Evolutionary conservation across 805 yeast genomes (phyloP).

Genomic region (Hanseniaspora singularis): DNA sequence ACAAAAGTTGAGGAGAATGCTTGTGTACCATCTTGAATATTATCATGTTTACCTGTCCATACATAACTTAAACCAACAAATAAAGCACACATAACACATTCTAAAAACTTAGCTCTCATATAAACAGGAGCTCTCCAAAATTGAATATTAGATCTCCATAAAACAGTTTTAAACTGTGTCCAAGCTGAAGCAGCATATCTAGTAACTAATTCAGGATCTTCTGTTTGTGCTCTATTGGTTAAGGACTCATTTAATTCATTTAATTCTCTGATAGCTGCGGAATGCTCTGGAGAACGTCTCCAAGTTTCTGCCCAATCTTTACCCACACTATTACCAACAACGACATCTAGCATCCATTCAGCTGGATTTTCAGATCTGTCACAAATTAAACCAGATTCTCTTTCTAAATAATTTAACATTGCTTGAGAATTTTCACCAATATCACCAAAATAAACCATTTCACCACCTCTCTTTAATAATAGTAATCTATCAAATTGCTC

Average conservation of each 20-base stretch:
- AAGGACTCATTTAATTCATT: slow-evolving; percentile 41
- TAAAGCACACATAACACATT: slow-evolving; percentile 42
- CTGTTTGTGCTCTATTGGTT: slow-evolving; percentile 26
- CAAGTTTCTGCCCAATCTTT: slow-evolving; percentile 54
- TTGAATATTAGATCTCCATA: slow-evolving; percentile 44
- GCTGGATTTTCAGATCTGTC: slow-evolving; percentile 55
- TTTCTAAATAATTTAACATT: slow-evolving; percentile 55
- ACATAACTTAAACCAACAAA: slow-evolving; percentile 62
- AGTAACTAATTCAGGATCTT: slow-evolving; percentile 30
- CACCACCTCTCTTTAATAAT: slow-evolving; percentile 62
- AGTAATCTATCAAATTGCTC: slow-evolving; percentile 57
- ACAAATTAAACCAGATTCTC: slow-evolving; percentile 61
- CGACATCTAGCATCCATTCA: slow-evolving; percentile 45
- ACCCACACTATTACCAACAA: slow-evolving; percentile 45
- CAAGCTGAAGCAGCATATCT: slow-evolving; percentile 36
- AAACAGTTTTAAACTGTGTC: slow-evolving; percentile 35
- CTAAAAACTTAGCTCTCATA: slow-evolving; percentile 43
- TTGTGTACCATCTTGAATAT: slow-evolving; percentile 54
- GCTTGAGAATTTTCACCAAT: slow-evolving; percentile 52
- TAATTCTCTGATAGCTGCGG: slow-evolving; percentile 42
- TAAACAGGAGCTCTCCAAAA: slow-evolving; percentile 54
- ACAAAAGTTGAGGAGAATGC: slow-evolving; percentile 51
- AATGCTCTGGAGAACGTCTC: slow-evolving; percentile 40
- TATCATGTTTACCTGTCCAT: slow-evolving; percentile 39
- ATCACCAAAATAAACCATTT: slow-evolving; percentile 73